These are phyloP conservation scores for Fusarium tjaetaba DNA, from an alignment of 2,329 filamentous ascomycete genomes.

Conservation along the genomic window DNA sequence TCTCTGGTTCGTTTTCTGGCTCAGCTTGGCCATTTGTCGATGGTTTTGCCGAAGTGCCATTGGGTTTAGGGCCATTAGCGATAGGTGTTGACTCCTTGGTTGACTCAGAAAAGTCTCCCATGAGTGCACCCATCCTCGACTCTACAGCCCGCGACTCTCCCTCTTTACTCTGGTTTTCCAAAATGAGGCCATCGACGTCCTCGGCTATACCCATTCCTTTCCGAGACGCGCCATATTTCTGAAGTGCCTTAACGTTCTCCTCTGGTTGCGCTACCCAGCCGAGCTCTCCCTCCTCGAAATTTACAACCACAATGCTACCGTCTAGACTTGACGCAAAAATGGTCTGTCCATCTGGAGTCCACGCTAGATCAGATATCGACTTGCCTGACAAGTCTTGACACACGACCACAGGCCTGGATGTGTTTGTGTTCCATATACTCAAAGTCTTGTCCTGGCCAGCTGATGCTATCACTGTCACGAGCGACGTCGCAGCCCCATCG, in stretches of 20 bases:
- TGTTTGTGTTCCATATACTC: constrained; percentile 98
- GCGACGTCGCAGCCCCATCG: constrained; percentile 55
- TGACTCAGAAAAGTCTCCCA: constrained; percentile 80
- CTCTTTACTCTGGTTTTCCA: constrained; percentile 93
- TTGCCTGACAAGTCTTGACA: constrained; percentile 89
- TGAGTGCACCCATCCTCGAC: constrained; percentile 96
- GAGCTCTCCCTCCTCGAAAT: constrained; percentile 87
- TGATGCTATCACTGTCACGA: constrained; percentile 94
- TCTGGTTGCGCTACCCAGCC: constrained; percentile 87
- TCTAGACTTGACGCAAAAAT: constrained; percentile 90
- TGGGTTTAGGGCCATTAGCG: constrained; percentile 62
- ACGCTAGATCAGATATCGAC: constrained; percentile 92
- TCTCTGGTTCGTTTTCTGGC: constrained; percentile 49
- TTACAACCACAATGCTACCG: constrained; percentile 82
- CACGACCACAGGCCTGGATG: constrained; percentile 88
- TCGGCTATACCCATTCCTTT: constrained; percentile 92
- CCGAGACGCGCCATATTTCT: constrained; percentile 89
- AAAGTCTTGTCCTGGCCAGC: constrained; percentile 96
- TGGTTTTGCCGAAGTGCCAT: constrained; percentile 49
- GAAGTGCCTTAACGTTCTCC: constrained; percentile 91
- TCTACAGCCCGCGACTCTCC: constrained; percentile 90
- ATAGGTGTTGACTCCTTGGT: constrained; percentile 59
- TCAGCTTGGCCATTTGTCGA: constrained; percentile 53
- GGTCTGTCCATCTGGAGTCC: constrained; percentile 90
- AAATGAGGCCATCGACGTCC: constrained; percentile 84